These are phyloP conservation scores for Arthrobotrys musiformis DNA, from an alignment of 2,329 filamentous ascomycete genomes.

Conservation along the genomic window DNA sequence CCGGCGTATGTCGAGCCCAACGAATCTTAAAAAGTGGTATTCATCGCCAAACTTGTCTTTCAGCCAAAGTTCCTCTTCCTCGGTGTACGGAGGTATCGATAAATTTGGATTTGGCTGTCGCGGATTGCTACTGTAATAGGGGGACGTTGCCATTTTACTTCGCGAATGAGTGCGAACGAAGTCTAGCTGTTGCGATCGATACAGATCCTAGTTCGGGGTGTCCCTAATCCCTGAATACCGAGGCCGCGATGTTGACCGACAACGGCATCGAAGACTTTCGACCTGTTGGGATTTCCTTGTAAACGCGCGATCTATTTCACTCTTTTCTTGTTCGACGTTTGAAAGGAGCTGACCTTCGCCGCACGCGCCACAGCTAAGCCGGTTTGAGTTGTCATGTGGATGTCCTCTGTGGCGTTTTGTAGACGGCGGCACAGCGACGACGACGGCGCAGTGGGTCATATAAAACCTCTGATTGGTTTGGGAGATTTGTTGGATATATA, in stretches of 20 bases:
- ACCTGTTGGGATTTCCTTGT: not conserved
- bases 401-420: constrained; percentile 9
- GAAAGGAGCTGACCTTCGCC: constrained; percentile 3
- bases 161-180: not conserved
- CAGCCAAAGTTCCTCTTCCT: constrained; percentile 9
- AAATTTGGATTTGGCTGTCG: not conserved
- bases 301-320: not conserved
- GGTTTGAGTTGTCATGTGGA: constrained; percentile 19
- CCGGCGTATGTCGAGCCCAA: constrained; percentile 10
- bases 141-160: not conserved
- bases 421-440: too few relatives aligned
- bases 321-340: not conserved
- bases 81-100: constrained; percentile 15
- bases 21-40: constrained; percentile 8
- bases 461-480: not conserved
- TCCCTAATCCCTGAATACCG: not conserved
- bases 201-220: not conserved
- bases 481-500: not conserved
- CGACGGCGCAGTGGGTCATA: not conserved
- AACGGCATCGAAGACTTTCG: not conserved
- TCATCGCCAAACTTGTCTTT: constrained; percentile 10
- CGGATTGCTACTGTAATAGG: not conserved
- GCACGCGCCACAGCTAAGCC: constrained; percentile 17
- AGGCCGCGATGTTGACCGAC: not conserved
- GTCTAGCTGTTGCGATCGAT: not conserved